phyloP scores from a whole-genome alignment of 495 filamentous ascomycete species.

The Penicillium daleae region DNA sequence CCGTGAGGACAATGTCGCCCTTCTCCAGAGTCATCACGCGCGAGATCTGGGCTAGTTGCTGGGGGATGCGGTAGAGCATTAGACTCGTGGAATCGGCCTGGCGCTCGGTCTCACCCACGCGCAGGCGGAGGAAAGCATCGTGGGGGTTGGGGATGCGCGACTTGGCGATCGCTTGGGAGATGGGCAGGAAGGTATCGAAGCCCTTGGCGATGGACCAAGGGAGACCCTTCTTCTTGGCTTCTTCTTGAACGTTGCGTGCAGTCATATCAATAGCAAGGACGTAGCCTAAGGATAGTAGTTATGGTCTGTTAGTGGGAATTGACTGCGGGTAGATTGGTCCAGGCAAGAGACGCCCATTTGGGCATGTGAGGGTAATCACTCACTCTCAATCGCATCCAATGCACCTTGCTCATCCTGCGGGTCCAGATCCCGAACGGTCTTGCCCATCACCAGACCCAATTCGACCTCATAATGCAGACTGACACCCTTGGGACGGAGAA shows the following conservation, averaged over 20 bases:
- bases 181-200: slow-evolving; percentile 94
- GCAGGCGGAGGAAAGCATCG: slow-evolving; percentile 80
- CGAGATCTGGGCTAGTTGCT: slow-evolving; percentile 85
- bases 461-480: slow-evolving; percentile 95
- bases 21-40: slow-evolving; percentile 91
- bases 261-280: slow-evolving; percentile 92
- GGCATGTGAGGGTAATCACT: slow-evolving; percentile 13
- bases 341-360: neutral
- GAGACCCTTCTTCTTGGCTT: slow-evolving; percentile 95
- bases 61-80: slow-evolving; percentile 92
- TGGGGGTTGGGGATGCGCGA: slow-evolving; percentile 82
- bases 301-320: slow-evolving; percentile 2
- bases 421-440: slow-evolving; percentile 72
- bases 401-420: slow-evolving; percentile 58
- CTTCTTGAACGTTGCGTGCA: slow-evolving; percentile 87
- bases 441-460: slow-evolving; percentile 84
- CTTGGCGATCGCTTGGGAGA: slow-evolving; percentile 78
- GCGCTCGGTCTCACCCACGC: slow-evolving; percentile 70
- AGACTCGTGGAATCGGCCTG: slow-evolving; percentile 86
- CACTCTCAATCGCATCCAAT: slow-evolving; percentile 54
- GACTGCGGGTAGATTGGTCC: neutral
- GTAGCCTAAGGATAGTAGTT: slow-evolving; percentile 59
- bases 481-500: slow-evolving; percentile 79
- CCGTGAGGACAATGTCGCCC: slow-evolving; percentile 91
- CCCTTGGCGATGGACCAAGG: slow-evolving; percentile 96